Evolutionary conservation across 176 grass and related monocot species (phyloP).

Genomic region (Carex myosuroides): DNA sequence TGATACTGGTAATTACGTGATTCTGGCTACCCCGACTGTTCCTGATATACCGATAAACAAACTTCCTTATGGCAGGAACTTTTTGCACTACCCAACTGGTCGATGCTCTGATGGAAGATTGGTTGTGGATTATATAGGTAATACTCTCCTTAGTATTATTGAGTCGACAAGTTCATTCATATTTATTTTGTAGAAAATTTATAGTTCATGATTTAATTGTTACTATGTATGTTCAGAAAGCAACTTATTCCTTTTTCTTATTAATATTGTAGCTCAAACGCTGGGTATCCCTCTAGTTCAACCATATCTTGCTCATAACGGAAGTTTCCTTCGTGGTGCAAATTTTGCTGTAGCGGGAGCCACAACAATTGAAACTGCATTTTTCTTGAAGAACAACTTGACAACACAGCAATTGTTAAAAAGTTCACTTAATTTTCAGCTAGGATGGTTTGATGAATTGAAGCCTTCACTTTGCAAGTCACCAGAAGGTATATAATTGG

Average conservation of each 20-base stretch:
- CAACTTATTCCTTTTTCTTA: background rate
- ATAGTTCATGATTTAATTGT: background rate
- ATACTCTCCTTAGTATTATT: background rate
- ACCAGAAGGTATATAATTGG: background rate
- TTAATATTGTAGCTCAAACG: conserved; percentile 39
- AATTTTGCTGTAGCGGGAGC: conserved; percentile 68
- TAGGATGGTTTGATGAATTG: conserved; percentile 57
- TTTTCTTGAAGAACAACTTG: conserved; percentile 19
- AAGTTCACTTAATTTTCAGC: conserved; percentile 51
- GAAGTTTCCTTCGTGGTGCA: conserved; percentile 45
- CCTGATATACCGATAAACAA: conserved; percentile 1
- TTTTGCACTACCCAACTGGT: conserved; percentile 16
- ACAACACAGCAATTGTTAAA: conserved; percentile 19
- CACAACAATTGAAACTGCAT: conserved; percentile 36
- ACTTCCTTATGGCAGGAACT: background rate
- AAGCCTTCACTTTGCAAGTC: conserved; percentile 19
- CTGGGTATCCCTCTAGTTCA: conserved; percentile 53
- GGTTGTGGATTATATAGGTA: conserved; percentile 16
- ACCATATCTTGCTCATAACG: conserved; percentile 52
- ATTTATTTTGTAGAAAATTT: background rate
- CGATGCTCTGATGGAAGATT: conserved; percentile 25
- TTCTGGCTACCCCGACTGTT: background rate
- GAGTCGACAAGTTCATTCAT: background rate
- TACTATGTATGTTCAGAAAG: background rate
- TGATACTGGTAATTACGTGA: conserved; percentile 22